phyloP scores from a whole-genome alignment of 148 eudicot genomes.

The Persicaria maculosa region DNA sequence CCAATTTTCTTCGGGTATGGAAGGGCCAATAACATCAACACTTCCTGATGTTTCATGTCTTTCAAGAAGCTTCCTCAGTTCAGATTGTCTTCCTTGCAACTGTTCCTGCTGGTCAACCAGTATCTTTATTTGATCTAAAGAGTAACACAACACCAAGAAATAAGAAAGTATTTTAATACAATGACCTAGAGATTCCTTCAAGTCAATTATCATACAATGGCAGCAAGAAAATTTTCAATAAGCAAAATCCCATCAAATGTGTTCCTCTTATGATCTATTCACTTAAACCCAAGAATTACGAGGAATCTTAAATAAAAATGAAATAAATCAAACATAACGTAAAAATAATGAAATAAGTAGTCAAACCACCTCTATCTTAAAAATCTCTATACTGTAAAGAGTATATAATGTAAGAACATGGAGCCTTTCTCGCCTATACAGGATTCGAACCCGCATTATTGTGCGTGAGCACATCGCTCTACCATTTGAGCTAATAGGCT shows the following conservation, averaged over 20 bases:
- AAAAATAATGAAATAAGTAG: not conserved
- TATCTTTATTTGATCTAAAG: constrained; percentile 69
- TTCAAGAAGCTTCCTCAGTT: constrained; percentile 67
- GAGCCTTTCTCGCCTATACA: not conserved
- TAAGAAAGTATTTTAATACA: not conserved
- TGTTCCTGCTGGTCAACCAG: constrained; percentile 82
- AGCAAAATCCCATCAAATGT: not conserved
- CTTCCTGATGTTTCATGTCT: constrained; percentile 43
- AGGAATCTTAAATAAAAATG: not conserved
- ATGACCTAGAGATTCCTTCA: not conserved
- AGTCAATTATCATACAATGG: not conserved
- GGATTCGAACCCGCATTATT: too few relatives aligned
- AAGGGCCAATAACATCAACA: constrained; percentile 31
- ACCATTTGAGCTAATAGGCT: too few relatives aligned
- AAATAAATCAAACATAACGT: not conserved
- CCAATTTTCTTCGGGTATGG: constrained; percentile 63
- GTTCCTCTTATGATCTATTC: not conserved
- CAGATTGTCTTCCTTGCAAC: constrained; percentile 67
- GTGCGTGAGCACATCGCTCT: too few relatives aligned
- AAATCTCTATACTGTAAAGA: not conserved
- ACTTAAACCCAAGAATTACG: not conserved
- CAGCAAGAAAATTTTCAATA: not conserved
- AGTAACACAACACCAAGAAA: not conserved
- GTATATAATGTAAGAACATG: not conserved
- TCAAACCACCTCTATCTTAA: not conserved